Evolutionary conservation across 345 rosid species (phyloP), one percentile per base, ranked within the genome.

Genomic region (Eucalyptus regnans): DNA sequence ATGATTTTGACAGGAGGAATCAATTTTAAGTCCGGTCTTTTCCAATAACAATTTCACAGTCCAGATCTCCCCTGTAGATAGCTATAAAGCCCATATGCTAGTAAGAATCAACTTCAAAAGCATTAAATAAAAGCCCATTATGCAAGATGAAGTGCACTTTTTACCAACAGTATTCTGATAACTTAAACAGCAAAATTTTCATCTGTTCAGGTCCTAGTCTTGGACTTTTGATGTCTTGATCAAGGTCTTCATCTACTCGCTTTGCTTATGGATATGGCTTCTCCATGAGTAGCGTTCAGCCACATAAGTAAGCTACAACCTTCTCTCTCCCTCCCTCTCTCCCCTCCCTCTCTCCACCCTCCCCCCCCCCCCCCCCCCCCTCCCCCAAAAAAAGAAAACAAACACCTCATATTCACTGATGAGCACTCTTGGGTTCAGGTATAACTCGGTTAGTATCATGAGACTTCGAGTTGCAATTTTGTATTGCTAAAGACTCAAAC

Each of bases 311-410:
- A 37, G 80, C 41, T 66, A 66, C 79, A 66, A 64, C 22, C 20
- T 10, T 25, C 76, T 66, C 76, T 14, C 76, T n/a, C 37, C 4
- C 66, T 27, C 9, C 1, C 71, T 13, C 71, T 6, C 27, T 11
- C 66, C 6, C 31, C 66, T 4, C 31, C 62, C 33, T 27, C 1
- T n/a, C n/a, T n/a, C n/a, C n/a, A n/a, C 27, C 12, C 62, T 22
- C 25, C 3, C 50, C 13, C n/a, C n/a, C n/a, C 54, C 0, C 7
- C 0, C 8, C 8, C 20, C 1, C 0, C 8, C 20, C 20, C 20
- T 7, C 54, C 8, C 54, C 54, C 22, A 17, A 18, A 52, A 51
- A 52, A 52, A 52, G 4, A 52, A 52, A 52, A 52, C 23, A 52
- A 52, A 52, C 56, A 52, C 56, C 9, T 52, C 56, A 52, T 52